Conservation (phyloP, 768 basidiomycete genomes). For the Tylopilus sp. region DNA sequence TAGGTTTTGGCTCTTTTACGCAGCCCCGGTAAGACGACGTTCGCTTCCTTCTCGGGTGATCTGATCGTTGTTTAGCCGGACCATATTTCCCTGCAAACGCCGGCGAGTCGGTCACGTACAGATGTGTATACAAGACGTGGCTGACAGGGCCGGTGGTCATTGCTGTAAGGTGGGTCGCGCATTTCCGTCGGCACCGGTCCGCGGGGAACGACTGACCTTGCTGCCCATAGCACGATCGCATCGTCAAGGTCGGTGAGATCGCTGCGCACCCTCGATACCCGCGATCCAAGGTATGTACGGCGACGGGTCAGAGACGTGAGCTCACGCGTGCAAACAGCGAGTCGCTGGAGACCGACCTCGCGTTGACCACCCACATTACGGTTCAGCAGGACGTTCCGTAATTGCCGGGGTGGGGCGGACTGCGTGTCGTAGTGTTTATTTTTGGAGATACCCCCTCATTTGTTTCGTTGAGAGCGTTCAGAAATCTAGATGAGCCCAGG, state of each 20-base stretch:
- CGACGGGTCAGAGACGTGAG: no score
- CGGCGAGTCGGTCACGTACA: constrained; percentile 1
- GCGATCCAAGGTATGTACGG: constrained; percentile 1
- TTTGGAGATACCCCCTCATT: no score
- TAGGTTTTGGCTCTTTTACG: constrained; percentile 8
- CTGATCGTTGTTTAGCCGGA: no score
- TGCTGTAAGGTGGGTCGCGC: constrained; percentile 4
- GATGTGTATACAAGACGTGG: not conserved
- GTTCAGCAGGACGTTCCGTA: no score
- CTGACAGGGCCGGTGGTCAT: constrained; percentile 9
- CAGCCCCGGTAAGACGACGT: constrained; percentile 7
- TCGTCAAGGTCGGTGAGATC: constrained; percentile 13
- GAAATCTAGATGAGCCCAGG: no score
- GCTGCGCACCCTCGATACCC: not conserved
- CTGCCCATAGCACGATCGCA: constrained; percentile 2
- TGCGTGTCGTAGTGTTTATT: no score
- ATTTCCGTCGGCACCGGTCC: not conserved
- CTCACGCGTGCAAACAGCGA: constrained; percentile 8
- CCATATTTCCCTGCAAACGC: no score
- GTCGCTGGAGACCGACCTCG: not conserved
- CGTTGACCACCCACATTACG: constrained; percentile 9
- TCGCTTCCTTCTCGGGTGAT: no score
- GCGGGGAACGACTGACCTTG: not conserved
- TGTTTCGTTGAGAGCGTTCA: no score
- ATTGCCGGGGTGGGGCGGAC: no score